Evolutionary conservation across 2,329 filamentous ascomycete species (phyloP).

Genomic region (Scorias spongiosa): DNA sequence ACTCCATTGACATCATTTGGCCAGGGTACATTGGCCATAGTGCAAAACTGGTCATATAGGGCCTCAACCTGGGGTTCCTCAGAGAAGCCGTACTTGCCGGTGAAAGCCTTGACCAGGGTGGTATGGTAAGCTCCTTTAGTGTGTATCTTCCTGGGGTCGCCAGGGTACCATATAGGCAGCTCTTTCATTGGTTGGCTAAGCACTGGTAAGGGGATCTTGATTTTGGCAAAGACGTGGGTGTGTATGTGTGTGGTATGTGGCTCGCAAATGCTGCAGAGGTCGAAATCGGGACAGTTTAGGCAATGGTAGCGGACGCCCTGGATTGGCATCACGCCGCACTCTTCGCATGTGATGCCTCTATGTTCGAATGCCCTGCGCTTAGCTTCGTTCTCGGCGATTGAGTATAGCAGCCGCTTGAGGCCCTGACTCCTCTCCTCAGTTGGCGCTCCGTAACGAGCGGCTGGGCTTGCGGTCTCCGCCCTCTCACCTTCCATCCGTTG

Average conservation of each 20-base stretch:
- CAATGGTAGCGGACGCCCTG: slow-evolving; percentile 86
- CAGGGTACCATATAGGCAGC: slow-evolving; percentile 75
- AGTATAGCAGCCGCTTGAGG: slow-evolving; percentile 50
- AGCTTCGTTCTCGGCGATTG: slow-evolving; percentile 87
- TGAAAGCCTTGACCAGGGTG: background rate
- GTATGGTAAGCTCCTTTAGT: background rate
- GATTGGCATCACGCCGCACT: slow-evolving; percentile 76
- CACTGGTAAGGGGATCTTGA: slow-evolving; percentile 75
- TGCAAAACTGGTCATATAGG: slow-evolving; percentile 93
- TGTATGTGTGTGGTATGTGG: slow-evolving; percentile 50
- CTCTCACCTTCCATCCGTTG: background rate
- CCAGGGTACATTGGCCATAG: slow-evolving; percentile 78
- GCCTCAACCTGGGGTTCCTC: slow-evolving; percentile 65
- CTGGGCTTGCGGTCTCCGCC: background rate
- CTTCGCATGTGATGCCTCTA: slow-evolving; percentile 81
- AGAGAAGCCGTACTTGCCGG: slow-evolving; percentile 25
- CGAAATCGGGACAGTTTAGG: slow-evolving; percentile 89
- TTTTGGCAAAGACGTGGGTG: slow-evolving; percentile 94
- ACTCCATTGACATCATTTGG: slow-evolving; percentile 64
- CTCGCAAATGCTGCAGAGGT: slow-evolving; percentile 89
- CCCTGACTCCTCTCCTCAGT: slow-evolving; percentile 10
- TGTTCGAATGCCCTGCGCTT: slow-evolving; percentile 80
- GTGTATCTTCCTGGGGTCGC: slow-evolving; percentile 59
- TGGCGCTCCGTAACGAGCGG: background rate
- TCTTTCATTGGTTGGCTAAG: slow-evolving; percentile 64